Evolutionary conservation across 805 yeast species (phyloP).

Genomic region (Cyberlindnera sargentensis): DNA sequence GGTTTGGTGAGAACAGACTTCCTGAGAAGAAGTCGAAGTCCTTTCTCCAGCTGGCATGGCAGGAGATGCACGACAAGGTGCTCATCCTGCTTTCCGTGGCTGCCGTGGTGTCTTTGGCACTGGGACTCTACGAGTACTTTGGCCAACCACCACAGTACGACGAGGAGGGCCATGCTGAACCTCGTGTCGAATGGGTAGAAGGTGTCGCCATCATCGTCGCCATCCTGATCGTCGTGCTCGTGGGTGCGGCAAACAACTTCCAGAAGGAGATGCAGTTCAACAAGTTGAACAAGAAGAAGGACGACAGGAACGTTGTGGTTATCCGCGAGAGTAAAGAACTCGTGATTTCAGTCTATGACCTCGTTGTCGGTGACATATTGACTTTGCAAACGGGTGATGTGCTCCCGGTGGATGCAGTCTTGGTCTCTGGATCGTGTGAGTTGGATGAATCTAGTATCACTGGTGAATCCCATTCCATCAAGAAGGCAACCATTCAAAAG

Average conservation of each 20-base stretch:
- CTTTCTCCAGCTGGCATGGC: constrained; percentile 60
- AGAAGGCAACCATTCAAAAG: constrained; percentile 49
- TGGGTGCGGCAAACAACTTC: constrained; percentile 94
- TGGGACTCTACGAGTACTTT: constrained; percentile 89
- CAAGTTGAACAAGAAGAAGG: constrained; percentile 79
- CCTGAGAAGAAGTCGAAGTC: constrained; percentile 71
- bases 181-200: constrained; percentile 96
- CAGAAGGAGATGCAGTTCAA: constrained; percentile 94
- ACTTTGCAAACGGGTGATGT: constrained; percentile 90
- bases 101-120: constrained; percentile 80
- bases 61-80: constrained; percentile 88
- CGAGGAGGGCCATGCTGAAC: constrained; percentile 66
- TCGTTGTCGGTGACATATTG: constrained; percentile 82
- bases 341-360: constrained; percentile 62
- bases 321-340: constrained; percentile 64
- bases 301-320: constrained; percentile 73
- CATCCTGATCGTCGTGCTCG: constrained; percentile 80
- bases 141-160: constrained; percentile 77
- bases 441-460: constrained; percentile 91
- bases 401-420: constrained; percentile 79
- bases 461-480: constrained; percentile 86
- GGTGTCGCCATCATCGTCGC: constrained; percentile 97
- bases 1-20: constrained; percentile 62
- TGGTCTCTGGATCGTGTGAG: constrained; percentile 69
- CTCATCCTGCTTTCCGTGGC: constrained; percentile 77